Conservation (phyloP, 371 early-diverging fungal species). For the Rhizopus sp. region DNA sequence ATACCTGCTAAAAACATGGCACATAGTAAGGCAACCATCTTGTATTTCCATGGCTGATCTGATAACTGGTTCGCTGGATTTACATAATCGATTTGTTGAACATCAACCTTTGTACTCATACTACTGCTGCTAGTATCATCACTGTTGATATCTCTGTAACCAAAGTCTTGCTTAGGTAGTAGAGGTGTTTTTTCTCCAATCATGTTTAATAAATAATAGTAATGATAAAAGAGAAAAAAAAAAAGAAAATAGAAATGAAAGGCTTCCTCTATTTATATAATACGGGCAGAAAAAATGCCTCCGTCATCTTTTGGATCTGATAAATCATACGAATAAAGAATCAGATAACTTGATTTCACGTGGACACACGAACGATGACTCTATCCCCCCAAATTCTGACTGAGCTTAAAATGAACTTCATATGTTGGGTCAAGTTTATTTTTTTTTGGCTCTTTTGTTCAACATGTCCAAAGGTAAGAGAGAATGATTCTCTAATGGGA, state of each 20-base stretch:
- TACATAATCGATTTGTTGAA: slow-evolving; percentile 11
- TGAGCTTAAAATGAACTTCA: no score
- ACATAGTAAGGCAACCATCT: slow-evolving; percentile 61
- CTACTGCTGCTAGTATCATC: neutral
- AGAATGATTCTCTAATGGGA: neutral
- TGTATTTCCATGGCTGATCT: slow-evolving; percentile 61
- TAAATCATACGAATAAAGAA: neutral
- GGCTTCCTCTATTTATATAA: neutral
- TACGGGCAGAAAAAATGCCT: neutral
- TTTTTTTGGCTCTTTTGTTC: neutral
- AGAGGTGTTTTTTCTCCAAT: slow-evolving; percentile 11
- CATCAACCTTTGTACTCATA: neutral
- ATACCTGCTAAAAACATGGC: slow-evolving; percentile 68
- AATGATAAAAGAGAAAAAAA: neutral
- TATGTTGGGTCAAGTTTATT: neutral
- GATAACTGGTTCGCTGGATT: slow-evolving; percentile 34
- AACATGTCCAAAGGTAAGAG: neutral
- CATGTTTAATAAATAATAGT: neutral
- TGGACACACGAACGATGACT: neutral
- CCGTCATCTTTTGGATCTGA: neutral
- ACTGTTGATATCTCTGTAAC: slow-evolving; percentile 1
- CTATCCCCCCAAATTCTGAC: no score
- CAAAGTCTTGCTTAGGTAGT: neutral
- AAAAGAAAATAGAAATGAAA: no score
- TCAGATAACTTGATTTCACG: neutral